A percentile compares a stretch with the other conserved stretches of the same genome.
phyloP scores from a whole-genome alignment of 1,284 basidiomycete genomes.

The Limonomyces culmigenus region DNA sequence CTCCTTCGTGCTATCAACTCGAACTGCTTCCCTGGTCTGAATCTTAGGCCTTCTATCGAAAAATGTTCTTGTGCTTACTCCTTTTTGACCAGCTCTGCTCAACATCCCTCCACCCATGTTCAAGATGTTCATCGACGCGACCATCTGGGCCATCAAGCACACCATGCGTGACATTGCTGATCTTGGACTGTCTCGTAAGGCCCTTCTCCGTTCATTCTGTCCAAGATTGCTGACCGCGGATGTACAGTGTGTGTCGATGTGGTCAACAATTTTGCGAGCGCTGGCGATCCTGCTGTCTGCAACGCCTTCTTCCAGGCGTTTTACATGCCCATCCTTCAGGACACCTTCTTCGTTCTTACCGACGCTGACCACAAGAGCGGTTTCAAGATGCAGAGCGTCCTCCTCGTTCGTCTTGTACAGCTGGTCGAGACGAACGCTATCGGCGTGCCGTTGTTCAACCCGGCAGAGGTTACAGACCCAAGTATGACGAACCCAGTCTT shows the following conservation, averaged over 20 bases:
- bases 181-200: conserved; percentile 75
- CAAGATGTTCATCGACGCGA: conserved; percentile 96
- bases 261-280: conserved; percentile 86
- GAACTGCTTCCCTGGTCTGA: conserved; percentile 89
- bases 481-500: conserved; percentile 71
- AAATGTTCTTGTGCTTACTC: background rate
- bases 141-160: conserved; percentile 99
- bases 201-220: conserved; percentile 3
- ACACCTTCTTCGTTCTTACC: conserved; percentile 95
- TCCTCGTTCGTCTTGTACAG: conserved; percentile 91
- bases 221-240: conserved; percentile 7
- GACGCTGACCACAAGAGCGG: conserved; percentile 98
- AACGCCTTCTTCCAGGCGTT: conserved; percentile 82
- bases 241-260: conserved; percentile 79
- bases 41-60: no score
- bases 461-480: conserved; percentile 55
- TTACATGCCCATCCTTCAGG: conserved; percentile 86
- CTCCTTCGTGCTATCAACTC: conserved; percentile 86
- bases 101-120: conserved; percentile 84
- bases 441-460: conserved; percentile 77
- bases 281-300: conserved; percentile 58
- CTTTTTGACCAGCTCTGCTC: conserved; percentile 49
- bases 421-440: conserved; percentile 78
- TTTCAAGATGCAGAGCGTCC: conserved; percentile 79
- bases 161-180: conserved; percentile 99